These are phyloP conservation scores for Cryptococcus sp. DNA, from an alignment of 1,284 basidiomycete species.

Conservation along the genomic window DNA sequence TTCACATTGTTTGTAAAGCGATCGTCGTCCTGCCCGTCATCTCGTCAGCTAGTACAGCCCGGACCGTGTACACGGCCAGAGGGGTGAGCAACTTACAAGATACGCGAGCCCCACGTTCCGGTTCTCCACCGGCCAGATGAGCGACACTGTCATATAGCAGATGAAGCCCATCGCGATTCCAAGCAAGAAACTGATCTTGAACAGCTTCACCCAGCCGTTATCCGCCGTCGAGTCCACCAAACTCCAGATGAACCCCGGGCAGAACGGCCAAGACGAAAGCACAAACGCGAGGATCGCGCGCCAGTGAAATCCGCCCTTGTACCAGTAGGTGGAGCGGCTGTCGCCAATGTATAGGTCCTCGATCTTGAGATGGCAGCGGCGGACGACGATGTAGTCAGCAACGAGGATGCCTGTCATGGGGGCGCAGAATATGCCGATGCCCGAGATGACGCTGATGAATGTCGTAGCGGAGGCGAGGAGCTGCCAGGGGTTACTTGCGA, in stretches of 20 bases:
- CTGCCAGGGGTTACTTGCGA: constrained; percentile 49
- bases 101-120: constrained; percentile 7
- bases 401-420: constrained; percentile 49
- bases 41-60: too few species aligned
- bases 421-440: constrained; percentile 44
- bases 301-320: constrained; percentile 28
- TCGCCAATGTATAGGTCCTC: constrained; percentile 36
- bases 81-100: constrained; percentile 1
- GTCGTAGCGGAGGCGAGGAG: constrained; percentile 37
- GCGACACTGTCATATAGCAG: neutral
- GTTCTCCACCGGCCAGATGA: constrained; percentile 3
- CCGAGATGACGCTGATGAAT: constrained; percentile 47
- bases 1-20: constrained; percentile 8
- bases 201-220: constrained; percentile 26
- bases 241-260: constrained; percentile 28
- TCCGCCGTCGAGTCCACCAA: constrained; percentile 11
- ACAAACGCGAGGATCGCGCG: constrained; percentile 26
- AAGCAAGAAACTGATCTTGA: constrained; percentile 32
- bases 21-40: constrained; percentile 8
- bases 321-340: constrained; percentile 31
- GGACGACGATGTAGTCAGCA: constrained; percentile 50
- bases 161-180: constrained; percentile 10
- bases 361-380: constrained; percentile 40
- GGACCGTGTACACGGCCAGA: too few species aligned
- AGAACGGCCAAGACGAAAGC: constrained; percentile 19